Conservation (phyloP, 495 filamentous ascomycete genomes). For the Sporormia fimetaria region DNA sequence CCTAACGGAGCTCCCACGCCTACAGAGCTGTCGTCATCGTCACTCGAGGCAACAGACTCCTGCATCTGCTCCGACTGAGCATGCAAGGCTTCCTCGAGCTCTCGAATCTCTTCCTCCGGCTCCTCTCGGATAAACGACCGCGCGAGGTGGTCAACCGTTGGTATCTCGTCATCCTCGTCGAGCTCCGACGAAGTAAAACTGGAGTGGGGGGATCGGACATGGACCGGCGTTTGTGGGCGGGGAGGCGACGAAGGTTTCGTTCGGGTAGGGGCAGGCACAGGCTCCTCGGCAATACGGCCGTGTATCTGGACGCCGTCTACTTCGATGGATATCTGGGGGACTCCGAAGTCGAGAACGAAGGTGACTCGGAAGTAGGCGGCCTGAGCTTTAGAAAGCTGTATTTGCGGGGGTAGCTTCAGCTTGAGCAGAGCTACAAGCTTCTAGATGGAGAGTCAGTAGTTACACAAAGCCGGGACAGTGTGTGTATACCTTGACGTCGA, state of each 20-base stretch:
- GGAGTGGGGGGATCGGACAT: constrained; percentile 1
- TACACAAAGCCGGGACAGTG: not conserved
- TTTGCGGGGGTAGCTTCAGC: constrained; percentile 48
- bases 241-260: constrained; percentile 9
- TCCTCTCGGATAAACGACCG: constrained; percentile 79
- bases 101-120: constrained; percentile 57
- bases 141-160: constrained; percentile 72
- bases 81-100: constrained; percentile 65
- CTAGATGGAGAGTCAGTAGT: constrained; percentile 33
- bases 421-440: constrained; percentile 63
- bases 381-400: constrained; percentile 58
- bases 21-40: constrained; percentile 49
- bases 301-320: constrained; percentile 65
- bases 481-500: constrained; percentile 55
- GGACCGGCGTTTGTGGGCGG: not conserved
- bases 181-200: constrained; percentile 24
- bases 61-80: constrained; percentile 54
- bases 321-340: constrained; percentile 64
- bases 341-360: constrained; percentile 70
- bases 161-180: constrained; percentile 42
- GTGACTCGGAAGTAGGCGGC: constrained; percentile 61
- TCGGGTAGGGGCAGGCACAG: constrained; percentile 7
- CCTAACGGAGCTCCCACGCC: constrained; percentile 65
- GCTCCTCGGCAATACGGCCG: constrained; percentile 31
- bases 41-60: constrained; percentile 34